Percentiles rank a stretch among this genome's conserved stretches.
Evolutionary conservation across 352 stramenopile species (phyloP).

Genomic region (Pythium volutum): DNA sequence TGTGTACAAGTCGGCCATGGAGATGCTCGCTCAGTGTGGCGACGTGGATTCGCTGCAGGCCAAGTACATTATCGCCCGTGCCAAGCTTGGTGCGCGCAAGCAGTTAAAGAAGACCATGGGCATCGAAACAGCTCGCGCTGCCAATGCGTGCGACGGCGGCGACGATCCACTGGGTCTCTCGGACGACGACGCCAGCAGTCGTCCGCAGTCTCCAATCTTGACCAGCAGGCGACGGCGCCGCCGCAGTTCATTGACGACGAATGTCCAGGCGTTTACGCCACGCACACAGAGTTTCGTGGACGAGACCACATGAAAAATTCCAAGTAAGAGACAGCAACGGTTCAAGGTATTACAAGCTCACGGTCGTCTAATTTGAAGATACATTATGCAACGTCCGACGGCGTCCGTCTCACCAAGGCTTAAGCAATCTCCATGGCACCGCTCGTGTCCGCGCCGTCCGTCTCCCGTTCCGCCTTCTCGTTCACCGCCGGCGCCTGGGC

Average conservation of each 20-base stretch:
- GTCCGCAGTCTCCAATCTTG: background rate
- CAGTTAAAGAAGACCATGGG: conserved; percentile 23
- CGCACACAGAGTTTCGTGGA: background rate
- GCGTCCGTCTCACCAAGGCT: too few relatives aligned
- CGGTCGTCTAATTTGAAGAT: too few relatives aligned
- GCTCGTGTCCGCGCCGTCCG: background rate
- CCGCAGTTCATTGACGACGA: background rate
- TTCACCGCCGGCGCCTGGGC: background rate
- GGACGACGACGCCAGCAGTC: conserved; percentile 1
- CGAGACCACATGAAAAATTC: background rate
- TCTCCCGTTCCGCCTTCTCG: background rate
- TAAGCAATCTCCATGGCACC: conserved; percentile 21
- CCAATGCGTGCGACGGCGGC: background rate
- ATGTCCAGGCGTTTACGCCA: background rate
- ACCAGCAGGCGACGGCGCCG: conserved; percentile 1
- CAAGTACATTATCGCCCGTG: conserved; percentile 44
- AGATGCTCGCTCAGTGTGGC: conserved; percentile 38
- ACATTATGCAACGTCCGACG: too few relatives aligned
- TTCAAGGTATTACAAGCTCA: too few relatives aligned
- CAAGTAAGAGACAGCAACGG: too few relatives aligned
- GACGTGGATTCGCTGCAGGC: conserved; percentile 46
- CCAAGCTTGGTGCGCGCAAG: conserved; percentile 34
- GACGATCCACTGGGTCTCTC: background rate
- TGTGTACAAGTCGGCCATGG: conserved; percentile 53
- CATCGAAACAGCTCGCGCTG: conserved; percentile 21